A percentile compares a stretch with the other conserved stretches of the same genome.
Evolutionary conservation across 1,284 basidiomycete species (phyloP).

Genomic region (Pyrrhoderma noxium): DNA sequence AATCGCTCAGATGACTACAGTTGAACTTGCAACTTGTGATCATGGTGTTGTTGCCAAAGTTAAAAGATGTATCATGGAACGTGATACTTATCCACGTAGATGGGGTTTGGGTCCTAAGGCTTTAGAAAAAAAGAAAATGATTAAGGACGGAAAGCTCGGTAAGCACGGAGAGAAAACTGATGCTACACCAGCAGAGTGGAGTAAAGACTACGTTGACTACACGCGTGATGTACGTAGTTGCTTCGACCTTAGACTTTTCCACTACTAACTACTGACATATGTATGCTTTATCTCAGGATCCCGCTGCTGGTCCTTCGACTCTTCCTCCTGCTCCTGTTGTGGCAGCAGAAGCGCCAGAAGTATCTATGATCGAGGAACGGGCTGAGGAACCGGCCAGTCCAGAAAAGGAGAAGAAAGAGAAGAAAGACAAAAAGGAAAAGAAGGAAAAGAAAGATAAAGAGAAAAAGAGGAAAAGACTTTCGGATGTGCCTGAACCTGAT

Average conservation of each 20-base stretch:
- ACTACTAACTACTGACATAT: too few species aligned
- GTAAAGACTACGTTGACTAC: constrained; percentile 91
- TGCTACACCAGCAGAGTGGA: constrained; percentile 91
- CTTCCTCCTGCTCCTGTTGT: constrained; percentile 20
- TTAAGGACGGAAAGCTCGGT: constrained; percentile 93
- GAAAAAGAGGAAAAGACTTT: constrained; percentile 71
- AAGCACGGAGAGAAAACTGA: constrained; percentile 92
- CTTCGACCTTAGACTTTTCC: neutral
- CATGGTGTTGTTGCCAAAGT: constrained; percentile 99
- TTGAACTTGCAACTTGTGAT: constrained; percentile 96
- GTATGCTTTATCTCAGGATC: constrained; percentile 36
- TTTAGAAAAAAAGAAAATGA: constrained; percentile 96
- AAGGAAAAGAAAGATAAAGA: constrained; percentile 44
- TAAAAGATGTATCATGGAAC: constrained; percentile 99
- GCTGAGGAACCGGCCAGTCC: constrained; percentile 21
- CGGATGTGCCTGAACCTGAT: constrained; percentile 43
- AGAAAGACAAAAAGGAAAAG: constrained; percentile 19
- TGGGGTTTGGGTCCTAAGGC: constrained; percentile 98
- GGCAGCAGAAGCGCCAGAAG: constrained; percentile 20
- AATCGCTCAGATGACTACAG: constrained; percentile 98
- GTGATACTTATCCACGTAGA: constrained; percentile 94
- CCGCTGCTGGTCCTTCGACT: constrained; percentile 38
- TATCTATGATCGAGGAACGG: constrained; percentile 26
- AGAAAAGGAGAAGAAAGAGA: constrained; percentile 22
- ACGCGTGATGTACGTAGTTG: constrained; percentile 44